These are phyloP conservation scores for Gnomoniopsis sp. DNA, from an alignment of 2,329 filamentous ascomycete species.

Conservation along the genomic window DNA sequence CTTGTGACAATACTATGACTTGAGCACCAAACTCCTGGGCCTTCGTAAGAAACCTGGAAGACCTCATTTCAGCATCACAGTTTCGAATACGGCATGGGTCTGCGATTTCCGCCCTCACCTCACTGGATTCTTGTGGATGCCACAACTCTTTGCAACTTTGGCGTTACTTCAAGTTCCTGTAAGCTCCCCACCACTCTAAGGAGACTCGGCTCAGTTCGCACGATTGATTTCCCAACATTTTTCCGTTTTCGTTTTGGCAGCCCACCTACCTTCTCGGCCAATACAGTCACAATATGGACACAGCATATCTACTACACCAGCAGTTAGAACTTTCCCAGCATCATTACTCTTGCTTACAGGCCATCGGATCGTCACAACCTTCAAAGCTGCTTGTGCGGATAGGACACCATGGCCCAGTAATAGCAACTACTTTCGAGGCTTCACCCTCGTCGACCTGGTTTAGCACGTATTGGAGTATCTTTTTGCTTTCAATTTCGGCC, in stretches of 20 bases:
- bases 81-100: not conserved
- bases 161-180: not conserved
- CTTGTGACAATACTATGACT: not conserved
- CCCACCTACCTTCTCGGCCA: not conserved
- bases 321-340: not conserved
- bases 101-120: too few species aligned
- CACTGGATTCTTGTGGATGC: not conserved
- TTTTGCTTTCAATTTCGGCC: too few species aligned
- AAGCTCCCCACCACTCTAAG: not conserved
- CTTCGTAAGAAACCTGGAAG: too few species aligned
- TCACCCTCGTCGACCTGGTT: not conserved
- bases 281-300: not conserved
- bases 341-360: not conserved
- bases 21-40: not conserved
- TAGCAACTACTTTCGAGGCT: not conserved
- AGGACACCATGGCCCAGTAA: not conserved
- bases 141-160: not conserved
- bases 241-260: not conserved
- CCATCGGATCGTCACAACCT: not conserved
- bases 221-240: not conserved
- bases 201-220: not conserved
- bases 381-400: not conserved
- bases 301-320: not conserved
- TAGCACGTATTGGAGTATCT: not conserved
- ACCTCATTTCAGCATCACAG: not conserved